These are phyloP conservation scores for Delonix regia DNA, from an alignment of 306 rosid genomes.

Conservation along the genomic window DNA sequence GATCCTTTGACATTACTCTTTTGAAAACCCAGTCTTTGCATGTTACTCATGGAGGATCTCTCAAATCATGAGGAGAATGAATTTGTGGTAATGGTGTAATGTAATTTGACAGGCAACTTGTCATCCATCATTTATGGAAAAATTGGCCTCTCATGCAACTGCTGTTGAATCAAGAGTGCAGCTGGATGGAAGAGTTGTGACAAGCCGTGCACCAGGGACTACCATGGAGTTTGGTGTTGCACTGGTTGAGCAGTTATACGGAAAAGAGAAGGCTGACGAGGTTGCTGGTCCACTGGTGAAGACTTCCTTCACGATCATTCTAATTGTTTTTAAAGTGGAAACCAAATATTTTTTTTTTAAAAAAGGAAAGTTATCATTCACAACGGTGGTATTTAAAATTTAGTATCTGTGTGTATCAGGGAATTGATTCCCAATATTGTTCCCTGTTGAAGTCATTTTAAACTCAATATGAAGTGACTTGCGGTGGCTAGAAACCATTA, in stretches of 20 bases:
- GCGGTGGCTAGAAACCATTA: not conserved
- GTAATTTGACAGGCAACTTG: constrained; percentile 77
- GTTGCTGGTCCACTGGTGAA: constrained; percentile 87
- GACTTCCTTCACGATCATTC: constrained; percentile 18
- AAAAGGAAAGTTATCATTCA: not conserved
- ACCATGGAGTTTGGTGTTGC: constrained; percentile 83
- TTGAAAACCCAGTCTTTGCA: not conserved
- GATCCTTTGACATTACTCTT: not conserved
- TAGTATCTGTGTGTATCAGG: not conserved
- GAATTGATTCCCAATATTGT: not conserved
- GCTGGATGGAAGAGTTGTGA: constrained; percentile 76
- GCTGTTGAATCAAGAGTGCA: constrained; percentile 89
- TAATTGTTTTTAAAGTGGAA: not conserved
- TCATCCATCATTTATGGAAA: constrained; percentile 80
- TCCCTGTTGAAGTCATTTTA: not conserved
- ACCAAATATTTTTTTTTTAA: not conserved
- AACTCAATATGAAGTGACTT: not conserved
- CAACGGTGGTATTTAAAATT: not conserved
- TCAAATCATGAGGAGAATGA: not conserved
- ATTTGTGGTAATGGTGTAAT: not conserved
- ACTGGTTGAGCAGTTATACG: constrained; percentile 78
- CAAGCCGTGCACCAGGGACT: constrained; percentile 93
- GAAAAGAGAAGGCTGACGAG: constrained; percentile 85
- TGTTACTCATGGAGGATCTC: constrained; percentile 17
- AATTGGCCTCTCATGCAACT: constrained; percentile 64